Evolutionary conservation across 2,329 filamentous ascomycete species (phyloP).

Genomic region (Trichophyton schoenleinii): DNA sequence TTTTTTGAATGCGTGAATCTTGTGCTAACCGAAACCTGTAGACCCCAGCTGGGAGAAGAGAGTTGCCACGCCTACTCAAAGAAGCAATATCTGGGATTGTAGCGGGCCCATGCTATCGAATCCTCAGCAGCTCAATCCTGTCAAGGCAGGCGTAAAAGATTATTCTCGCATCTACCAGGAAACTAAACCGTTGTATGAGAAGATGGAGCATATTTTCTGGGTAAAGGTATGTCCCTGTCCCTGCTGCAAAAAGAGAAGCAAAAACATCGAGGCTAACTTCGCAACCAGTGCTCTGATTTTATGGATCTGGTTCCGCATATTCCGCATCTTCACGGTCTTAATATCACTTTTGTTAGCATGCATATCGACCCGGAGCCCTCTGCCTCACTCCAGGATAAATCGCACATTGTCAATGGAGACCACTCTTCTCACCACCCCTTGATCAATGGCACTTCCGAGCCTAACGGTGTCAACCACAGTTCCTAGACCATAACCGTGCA

Average conservation of each 20-base stretch:
- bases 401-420: constrained; percentile 17
- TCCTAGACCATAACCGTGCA: neutral
- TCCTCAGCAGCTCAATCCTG: constrained; percentile 27
- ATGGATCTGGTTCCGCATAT: constrained; percentile 38
- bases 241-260: neutral
- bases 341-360: constrained; percentile 30
- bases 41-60: constrained; percentile 37
- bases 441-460: neutral
- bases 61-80: constrained; percentile 31
- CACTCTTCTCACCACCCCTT: neutral
- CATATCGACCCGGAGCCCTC: constrained; percentile 29
- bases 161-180: constrained; percentile 32
- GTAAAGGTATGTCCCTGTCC: constrained; percentile 30
- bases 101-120: constrained; percentile 35
- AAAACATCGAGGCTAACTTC: constrained; percentile 12
- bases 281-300: constrained; percentile 36
- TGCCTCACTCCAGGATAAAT: constrained; percentile 15
- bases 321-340: constrained; percentile 34
- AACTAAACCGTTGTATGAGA: constrained; percentile 36
- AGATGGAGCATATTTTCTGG: constrained; percentile 41
- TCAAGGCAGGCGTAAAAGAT: constrained; percentile 27
- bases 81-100: constrained; percentile 37
- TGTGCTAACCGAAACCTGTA: constrained; percentile 12
- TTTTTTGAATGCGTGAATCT: neutral
- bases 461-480: neutral